Conservation (phyloP, 805 yeast species). For the Starmerella vaccinii region DNA sequence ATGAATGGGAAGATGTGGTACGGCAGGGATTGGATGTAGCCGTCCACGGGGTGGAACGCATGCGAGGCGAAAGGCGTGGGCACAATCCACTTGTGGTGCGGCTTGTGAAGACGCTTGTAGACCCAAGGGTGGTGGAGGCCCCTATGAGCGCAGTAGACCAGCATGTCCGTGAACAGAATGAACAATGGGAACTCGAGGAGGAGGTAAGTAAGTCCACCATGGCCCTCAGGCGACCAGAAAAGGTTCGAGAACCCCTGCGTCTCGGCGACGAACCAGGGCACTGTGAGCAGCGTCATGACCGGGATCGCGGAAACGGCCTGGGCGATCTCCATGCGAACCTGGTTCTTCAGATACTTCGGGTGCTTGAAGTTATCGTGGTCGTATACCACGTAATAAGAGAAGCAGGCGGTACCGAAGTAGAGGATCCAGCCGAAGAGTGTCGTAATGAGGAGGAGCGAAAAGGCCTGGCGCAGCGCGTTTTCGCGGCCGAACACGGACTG, state of each 20-base stretch:
- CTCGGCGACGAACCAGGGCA: conserved; percentile 84
- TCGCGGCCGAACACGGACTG: conserved; percentile 65
- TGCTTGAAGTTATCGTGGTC: conserved; percentile 88
- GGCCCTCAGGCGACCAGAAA: conserved; percentile 53
- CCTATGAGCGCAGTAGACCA: conserved; percentile 85
- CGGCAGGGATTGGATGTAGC: conserved; percentile 84
- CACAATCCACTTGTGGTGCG: conserved; percentile 98
- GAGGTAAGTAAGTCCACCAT: conserved; percentile 58
- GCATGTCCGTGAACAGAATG: conserved; percentile 86
- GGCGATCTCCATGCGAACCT: conserved; percentile 70
- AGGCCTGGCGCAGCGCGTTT: conserved; percentile 57
- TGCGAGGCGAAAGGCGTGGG: conserved; percentile 98
- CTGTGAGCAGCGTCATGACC: conserved; percentile 71
- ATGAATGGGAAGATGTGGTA: conserved; percentile 86
- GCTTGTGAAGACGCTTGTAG: conserved; percentile 82
- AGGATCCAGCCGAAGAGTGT: conserved; percentile 79
- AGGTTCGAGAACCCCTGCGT: conserved; percentile 72
- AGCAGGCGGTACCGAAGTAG: conserved; percentile 61
- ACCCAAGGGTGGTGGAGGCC: conserved; percentile 86
- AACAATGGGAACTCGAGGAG: conserved; percentile 62
- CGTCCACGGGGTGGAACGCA: conserved; percentile 98
- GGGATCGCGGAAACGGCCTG: conserved; percentile 80
- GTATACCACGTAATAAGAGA: conserved; percentile 70
- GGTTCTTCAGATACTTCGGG: conserved; percentile 91
- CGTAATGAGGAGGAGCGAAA: conserved; percentile 58